phyloP scores from a whole-genome alignment of 352 stramenopile species.

The Globisporangium radiosum region DNA sequence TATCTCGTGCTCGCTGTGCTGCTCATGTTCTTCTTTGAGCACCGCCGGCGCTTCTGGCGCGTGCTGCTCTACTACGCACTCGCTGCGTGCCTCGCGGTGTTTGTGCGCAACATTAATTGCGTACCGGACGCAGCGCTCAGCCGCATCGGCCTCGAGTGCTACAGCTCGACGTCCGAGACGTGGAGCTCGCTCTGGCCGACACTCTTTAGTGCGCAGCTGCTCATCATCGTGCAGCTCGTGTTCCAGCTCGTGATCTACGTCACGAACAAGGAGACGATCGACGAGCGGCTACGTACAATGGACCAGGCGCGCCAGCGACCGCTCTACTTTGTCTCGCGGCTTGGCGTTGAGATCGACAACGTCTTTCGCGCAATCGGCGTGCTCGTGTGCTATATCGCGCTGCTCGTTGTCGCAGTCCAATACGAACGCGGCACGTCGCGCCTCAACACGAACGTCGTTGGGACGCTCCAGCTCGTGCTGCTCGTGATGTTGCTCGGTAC shows the following conservation, averaged over 20 bases:
- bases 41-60: constrained; percentile 72
- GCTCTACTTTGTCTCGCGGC: constrained; percentile 64
- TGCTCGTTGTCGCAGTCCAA: constrained; percentile 62
- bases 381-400: constrained; percentile 60
- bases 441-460: constrained; percentile 63
- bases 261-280: constrained; percentile 56
- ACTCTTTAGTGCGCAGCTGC: constrained; percentile 72
- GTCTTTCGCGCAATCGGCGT: constrained; percentile 59
- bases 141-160: constrained; percentile 69
- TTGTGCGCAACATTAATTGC: constrained; percentile 75
- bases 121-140: constrained; percentile 32
- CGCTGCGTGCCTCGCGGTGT: constrained; percentile 62
- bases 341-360: constrained; percentile 74
- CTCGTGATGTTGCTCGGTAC: constrained; percentile 63
- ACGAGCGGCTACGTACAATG: constrained; percentile 56
- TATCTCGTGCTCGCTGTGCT: constrained; percentile 76
- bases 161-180: constrained; percentile 39
- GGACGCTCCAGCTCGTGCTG: constrained; percentile 47
- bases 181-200: constrained; percentile 76
- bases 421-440: constrained; percentile 45
- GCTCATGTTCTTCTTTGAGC: constrained; percentile 79
- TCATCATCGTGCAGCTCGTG: constrained; percentile 81
- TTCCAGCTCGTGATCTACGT: constrained; percentile 86
- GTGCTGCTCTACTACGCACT: constrained; percentile 69
- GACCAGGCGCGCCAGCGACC: constrained; percentile 63